phyloP scores from a whole-genome alignment of 768 basidiomycete genomes.

The Grammothele lineata region DNA sequence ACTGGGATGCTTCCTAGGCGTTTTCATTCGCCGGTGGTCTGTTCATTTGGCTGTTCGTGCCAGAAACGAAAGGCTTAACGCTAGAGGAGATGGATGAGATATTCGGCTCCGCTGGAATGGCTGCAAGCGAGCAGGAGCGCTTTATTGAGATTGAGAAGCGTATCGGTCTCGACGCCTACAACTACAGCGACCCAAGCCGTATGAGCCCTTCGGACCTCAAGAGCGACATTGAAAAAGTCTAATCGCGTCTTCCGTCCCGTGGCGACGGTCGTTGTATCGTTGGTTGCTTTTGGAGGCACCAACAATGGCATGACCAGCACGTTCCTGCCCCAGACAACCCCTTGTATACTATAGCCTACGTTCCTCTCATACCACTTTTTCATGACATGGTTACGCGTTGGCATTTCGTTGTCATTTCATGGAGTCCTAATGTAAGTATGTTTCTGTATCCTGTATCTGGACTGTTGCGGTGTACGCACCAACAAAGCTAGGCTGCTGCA shows the following conservation, averaged over 20 bases:
- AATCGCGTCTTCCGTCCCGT: background rate
- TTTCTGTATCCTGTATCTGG: no score
- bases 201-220: no score
- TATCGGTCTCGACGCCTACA: constrained; percentile 52
- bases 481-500: no score
- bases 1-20: constrained; percentile 39
- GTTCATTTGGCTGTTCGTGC: constrained; percentile 64
- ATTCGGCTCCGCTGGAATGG: constrained; percentile 59
- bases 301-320: background rate
- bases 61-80: constrained; percentile 70
- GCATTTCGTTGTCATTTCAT: no score
- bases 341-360: no score
- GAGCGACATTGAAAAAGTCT: constrained; percentile 11
- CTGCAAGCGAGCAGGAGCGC: constrained; percentile 49
- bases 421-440: no score
- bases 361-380: no score
- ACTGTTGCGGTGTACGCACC: no score
- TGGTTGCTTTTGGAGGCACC: background rate
- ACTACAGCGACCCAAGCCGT: constrained; percentile 11
- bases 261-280: background rate
- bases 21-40: constrained; percentile 67
- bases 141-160: constrained; percentile 51
- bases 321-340: no score
- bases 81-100: constrained; percentile 80
- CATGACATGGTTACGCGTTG: no score